A percentile compares a stretch with the other conserved stretches of the same genome.
Conservation (phyloP, 2,329 filamentous ascomycete species). For the Kalmusia sp. region DNA sequence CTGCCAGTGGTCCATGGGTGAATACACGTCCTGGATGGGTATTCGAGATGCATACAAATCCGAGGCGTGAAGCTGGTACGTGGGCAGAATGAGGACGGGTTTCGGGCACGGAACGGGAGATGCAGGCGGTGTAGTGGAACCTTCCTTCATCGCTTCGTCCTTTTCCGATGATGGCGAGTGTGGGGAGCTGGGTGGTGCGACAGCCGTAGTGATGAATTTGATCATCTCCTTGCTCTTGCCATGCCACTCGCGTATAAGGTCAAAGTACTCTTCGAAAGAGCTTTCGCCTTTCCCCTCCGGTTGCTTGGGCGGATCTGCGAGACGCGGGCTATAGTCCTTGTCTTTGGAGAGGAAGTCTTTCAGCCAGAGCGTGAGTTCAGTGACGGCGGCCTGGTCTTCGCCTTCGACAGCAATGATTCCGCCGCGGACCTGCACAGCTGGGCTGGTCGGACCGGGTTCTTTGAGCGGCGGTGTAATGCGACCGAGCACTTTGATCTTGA, state of each 20-base stretch:
- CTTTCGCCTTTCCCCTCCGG: conserved; percentile 40
- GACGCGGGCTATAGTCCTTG: conserved; percentile 57
- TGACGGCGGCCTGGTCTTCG: conserved; percentile 67
- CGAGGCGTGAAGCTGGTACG: conserved; percentile 80
- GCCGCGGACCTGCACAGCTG: conserved; percentile 64
- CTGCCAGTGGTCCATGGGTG: conserved; percentile 91
- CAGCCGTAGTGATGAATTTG: conserved; percentile 56
- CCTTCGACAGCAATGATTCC: conserved; percentile 86
- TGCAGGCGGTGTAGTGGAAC: conserved; percentile 4
- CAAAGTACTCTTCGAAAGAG: conserved; percentile 65
- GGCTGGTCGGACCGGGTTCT: conserved; percentile 28
- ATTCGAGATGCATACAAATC: conserved; percentile 77
- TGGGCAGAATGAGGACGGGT: conserved; percentile 77
- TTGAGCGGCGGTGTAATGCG: conserved; percentile 75
- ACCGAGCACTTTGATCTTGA: conserved; percentile 78
- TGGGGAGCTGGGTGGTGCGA: conserved; percentile 10
- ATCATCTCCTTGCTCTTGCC: conserved; percentile 75
- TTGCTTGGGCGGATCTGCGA: conserved; percentile 57
- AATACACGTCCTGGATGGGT: conserved; percentile 78
- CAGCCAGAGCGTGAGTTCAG: conserved; percentile 71
- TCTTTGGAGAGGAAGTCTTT: conserved; percentile 60
- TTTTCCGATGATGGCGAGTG: conserved; percentile 15
- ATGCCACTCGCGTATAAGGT: conserved; percentile 77
- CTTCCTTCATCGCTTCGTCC: conserved; percentile 18
- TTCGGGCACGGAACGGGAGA: conserved; percentile 44